These are phyloP conservation scores for Rubus parviflorus DNA, from an alignment of 306 rosid species.

Conservation along the genomic window DNA sequence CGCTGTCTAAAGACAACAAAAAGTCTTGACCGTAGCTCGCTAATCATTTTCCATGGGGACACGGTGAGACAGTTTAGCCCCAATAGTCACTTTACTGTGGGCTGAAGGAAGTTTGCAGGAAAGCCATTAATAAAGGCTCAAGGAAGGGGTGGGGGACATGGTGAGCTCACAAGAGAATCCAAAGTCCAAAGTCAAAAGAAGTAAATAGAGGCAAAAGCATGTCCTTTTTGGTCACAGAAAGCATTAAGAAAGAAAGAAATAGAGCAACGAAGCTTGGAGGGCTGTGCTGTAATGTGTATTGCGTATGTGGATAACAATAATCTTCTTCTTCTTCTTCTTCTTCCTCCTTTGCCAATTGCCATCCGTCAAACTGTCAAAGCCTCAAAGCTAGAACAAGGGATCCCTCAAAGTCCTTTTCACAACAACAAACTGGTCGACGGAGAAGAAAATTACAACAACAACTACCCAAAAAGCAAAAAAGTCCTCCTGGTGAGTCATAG, in stretches of 20 bases:
- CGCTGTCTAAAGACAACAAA: too few species aligned
- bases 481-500: not conserved
- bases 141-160: not conserved
- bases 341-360: not conserved
- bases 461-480: not conserved
- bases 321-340: not conserved
- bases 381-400: not conserved
- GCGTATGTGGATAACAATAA: not conserved
- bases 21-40: too few species aligned
- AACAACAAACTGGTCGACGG: slow-evolving; percentile 25
- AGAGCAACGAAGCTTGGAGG: not conserved
- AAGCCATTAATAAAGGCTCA: not conserved
- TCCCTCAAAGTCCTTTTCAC: slow-evolving; percentile 45
- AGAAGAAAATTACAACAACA: slow-evolving; percentile 3
- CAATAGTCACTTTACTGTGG: not conserved
- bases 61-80: too few species aligned
- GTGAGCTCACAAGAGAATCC: slow-evolving; percentile 1
- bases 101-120: not conserved
- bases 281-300: too few species aligned
- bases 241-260: slow-evolving; percentile 16
- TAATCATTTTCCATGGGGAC: too few species aligned
- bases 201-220: slow-evolving; percentile 32
- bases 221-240: slow-evolving; percentile 22
- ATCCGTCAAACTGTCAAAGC: slow-evolving; percentile 33
- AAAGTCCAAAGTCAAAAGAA: slow-evolving; percentile 23